Conservation (phyloP, 2,329 filamentous ascomycete species). For the Fusarium nodosum region DNA sequence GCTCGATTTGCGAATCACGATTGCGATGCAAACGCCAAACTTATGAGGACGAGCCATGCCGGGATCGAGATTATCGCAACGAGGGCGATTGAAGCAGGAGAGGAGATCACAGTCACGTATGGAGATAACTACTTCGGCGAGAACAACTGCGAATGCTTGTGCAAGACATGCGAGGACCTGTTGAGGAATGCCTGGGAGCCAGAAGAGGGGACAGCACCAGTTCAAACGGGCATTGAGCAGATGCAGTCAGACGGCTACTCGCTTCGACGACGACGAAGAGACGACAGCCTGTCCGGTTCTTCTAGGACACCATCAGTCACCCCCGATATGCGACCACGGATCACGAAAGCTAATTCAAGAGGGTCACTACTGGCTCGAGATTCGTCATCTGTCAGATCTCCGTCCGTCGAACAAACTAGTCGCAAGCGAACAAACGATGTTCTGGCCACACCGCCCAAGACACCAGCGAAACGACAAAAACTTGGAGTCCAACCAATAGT, state of each 20-base stretch:
- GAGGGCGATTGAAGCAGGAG: conserved; percentile 84
- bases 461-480: conserved; percentile 66
- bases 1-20: conserved; percentile 98
- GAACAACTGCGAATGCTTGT: conserved; percentile 95
- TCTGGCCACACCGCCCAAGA: conserved; percentile 67
- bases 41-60: conserved; percentile 85
- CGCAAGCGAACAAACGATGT: conserved; percentile 60
- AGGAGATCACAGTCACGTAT: conserved; percentile 97
- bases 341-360: conserved; percentile 59
- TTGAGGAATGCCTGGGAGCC: conserved; percentile 86
- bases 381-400: conserved; percentile 51
- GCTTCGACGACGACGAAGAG: conserved; percentile 67
- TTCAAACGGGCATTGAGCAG: conserved; percentile 68
- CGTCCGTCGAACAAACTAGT: conserved; percentile 47
- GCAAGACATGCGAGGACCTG: conserved; percentile 83
- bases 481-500: conserved; percentile 50
- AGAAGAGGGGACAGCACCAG: conserved; percentile 60
- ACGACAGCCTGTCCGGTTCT: conserved; percentile 62
- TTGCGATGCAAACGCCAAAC: conserved; percentile 89
- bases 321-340: conserved; percentile 67
- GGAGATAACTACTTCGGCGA: conserved; percentile 96
- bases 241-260: conserved; percentile 64
- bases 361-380: conserved; percentile 53
- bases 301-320: conserved; percentile 71
- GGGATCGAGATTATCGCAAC: conserved; percentile 92